Evolutionary conservation across 768 basidiomycete genomes (phyloP), one percentile per base, ranked within the genome.

Genomic region (Phaffia tasmanica): DNA sequence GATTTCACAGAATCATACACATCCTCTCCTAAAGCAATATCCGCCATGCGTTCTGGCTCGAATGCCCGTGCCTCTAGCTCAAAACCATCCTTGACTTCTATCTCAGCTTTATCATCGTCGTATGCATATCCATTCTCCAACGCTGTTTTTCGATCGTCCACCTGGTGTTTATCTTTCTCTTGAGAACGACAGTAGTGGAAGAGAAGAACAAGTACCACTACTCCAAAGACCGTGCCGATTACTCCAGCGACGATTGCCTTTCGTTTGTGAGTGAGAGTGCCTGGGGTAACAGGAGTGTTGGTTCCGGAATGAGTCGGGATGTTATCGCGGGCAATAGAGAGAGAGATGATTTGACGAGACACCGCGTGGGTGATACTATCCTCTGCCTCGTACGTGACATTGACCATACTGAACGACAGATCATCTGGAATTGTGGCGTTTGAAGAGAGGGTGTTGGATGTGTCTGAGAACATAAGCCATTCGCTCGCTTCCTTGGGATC

Each of bases 381-480:
- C 27, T 56, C 51, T 8, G 67, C 72, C 3, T 49, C 47, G 7
- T 72, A 62, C 14, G 65, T 29, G 53, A 69, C 55, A 0, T 32
- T 30, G 27, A 74, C 70, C 16, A 63, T 56, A 27, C 72, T 65
- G 57, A 74, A 73, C 19, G 65, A 66, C 16, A 71, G 62, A 50
- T 70, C 64, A 15, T 46, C 30, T 6, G 87, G 85, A 46, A 88
- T 75, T 21, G 72, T 80, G 7, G 88, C 89, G n/a, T 75, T 74
- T 11, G 79, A 79, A 19, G 74, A 18, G 21, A 62, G 61, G 48
- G 32, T 25, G 27, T 25, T 76, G 54, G 53, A 64, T 21, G 79
- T 58, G 72, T 85, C 79, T 7, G 71, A 65, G 65, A 85, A 87
- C 1, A 66, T 72, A 46, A 91, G 75, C 78, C 82, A 86, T 63